Percentiles rank a stretch among this genome's conserved stretches.
Conservation (phyloP, 2,329 filamentous ascomycete species). For the Aureobasidium zeae region DNA sequence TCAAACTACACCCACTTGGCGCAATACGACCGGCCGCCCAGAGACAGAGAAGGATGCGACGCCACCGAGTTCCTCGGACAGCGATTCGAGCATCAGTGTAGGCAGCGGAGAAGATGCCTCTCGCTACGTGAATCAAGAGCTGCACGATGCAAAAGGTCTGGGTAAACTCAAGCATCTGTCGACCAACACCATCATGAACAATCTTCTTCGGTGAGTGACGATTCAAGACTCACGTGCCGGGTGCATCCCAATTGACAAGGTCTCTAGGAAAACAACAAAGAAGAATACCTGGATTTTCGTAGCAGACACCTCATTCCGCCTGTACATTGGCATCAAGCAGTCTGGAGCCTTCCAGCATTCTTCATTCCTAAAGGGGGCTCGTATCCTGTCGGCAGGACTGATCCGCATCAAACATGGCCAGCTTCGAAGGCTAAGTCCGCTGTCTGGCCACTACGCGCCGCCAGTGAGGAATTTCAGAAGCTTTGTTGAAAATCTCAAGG, state of each 20-base stretch:
- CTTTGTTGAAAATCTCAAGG: constrained; percentile 65
- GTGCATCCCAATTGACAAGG: background rate
- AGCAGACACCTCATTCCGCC: constrained; percentile 70
- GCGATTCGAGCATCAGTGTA: constrained; percentile 34
- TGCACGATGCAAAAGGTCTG: constrained; percentile 52
- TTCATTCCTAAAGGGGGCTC: constrained; percentile 73
- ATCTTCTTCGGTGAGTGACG: constrained; percentile 49
- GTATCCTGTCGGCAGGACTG: constrained; percentile 72
- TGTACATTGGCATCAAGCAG: constrained; percentile 86
- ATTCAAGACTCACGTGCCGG: background rate
- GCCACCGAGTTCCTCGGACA: constrained; percentile 23
- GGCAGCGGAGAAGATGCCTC: constrained; percentile 52
- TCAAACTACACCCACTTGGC: constrained; percentile 34
- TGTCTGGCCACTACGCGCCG: constrained; percentile 72
- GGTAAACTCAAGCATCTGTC: constrained; percentile 58
- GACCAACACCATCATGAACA: constrained; percentile 65
- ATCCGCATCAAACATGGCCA: constrained; percentile 78
- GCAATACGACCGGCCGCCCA: constrained; percentile 26
- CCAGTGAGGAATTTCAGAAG: constrained; percentile 74
- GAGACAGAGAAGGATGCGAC: constrained; percentile 12
- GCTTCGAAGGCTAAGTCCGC: constrained; percentile 59
- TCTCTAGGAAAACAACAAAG: constrained; percentile 55
- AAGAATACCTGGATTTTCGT: constrained; percentile 94
- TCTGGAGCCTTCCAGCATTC: constrained; percentile 85
- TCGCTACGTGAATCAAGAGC: constrained; percentile 56